Base-by-base conservation (phyloP, 495 filamentous ascomycete species). In the Penicillium odoratum region DNA sequence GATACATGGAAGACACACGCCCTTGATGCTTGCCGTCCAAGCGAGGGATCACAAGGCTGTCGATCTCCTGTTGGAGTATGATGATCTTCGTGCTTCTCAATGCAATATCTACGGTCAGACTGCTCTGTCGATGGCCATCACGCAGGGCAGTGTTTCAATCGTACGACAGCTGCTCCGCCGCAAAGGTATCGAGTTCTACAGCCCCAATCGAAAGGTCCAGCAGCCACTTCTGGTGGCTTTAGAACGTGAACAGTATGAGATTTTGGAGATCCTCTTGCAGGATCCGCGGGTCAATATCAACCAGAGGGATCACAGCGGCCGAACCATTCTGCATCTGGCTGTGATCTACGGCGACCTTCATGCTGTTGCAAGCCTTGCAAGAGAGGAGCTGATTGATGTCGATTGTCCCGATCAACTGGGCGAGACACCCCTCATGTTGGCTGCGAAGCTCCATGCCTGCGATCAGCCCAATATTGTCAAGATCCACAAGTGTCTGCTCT, bases 321-420 rank as follows among this genome's bases (percentile, higher is more conserved):
- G 26, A 16, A 55, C 53, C 7, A 3, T 45, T 7, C 53, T 55
- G 2, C 53, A 47, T 34, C 42, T 55, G 29, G 53, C 53, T 11
- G 29, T 55, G 7, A 47, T 55, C 16, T 55, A 55, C 43, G 53
- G 44, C 5, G 53, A 48, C 10, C 40, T 31, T 10, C 29, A 4
- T 16, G 43, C 53, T 5, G 10, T 55, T 15, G 13, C 13, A 40
- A 16, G 21, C 7, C 49, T 51, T 31, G 13, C 31, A 8, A 15
- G 31, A 36, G 18, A 40, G 6, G 25, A 21, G 1, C 30, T 26
- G 3, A 40, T 51, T 26, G 49, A 51, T 31, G 31, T 51, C 15
- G 10, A 50, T 33, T 18, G 16, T 50, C 48, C 31, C 3, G 48
- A 50, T 70, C 36, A 15, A 4, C 11, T n/a, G 6, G 36, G 36